Percentiles rank a stretch among this genome's conserved stretches.
Evolutionary conservation across 2,329 filamentous ascomycete species (phyloP).

Genomic region (Emergomyces africanus): DNA sequence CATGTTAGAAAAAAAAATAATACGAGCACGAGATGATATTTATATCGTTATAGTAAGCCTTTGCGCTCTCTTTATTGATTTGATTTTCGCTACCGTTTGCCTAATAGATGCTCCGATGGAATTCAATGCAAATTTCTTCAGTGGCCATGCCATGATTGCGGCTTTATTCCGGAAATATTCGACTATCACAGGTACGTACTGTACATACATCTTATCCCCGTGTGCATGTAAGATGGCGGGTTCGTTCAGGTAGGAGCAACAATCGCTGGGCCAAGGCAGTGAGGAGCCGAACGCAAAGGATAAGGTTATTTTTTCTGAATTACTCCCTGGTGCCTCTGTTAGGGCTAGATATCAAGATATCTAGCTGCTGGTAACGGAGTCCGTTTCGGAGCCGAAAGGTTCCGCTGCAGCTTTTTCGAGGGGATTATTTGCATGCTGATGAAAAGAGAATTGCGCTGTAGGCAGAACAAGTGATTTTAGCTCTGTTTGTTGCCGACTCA

Average conservation of each 20-base stretch:
- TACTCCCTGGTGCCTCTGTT: background rate
- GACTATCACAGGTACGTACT: too few species aligned
- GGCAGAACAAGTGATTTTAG: too few species aligned
- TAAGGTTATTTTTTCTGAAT: too few species aligned
- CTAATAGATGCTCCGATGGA: background rate
- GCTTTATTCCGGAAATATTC: background rate
- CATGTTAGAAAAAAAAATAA: background rate
- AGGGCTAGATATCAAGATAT: background rate
- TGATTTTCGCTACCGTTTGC: background rate
- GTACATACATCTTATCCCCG: too few species aligned
- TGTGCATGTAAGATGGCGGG: background rate
- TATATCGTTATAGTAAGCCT: background rate
- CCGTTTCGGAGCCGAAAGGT: background rate
- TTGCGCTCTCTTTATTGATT: background rate
- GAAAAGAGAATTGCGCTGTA: too few species aligned
- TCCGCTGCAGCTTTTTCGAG: background rate
- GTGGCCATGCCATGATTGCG: background rate
- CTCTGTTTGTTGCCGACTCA: background rate
- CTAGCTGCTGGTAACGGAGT: background rate
- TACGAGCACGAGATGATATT: background rate
- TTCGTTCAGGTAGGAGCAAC: background rate
- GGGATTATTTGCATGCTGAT: too few species aligned
- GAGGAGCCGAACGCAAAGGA: background rate
- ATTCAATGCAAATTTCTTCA: background rate
- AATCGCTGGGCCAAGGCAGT: background rate